phyloP scores from a whole-genome alignment of 2,329 filamentous ascomycete species.

The Fusarium verticillioides region DNA sequence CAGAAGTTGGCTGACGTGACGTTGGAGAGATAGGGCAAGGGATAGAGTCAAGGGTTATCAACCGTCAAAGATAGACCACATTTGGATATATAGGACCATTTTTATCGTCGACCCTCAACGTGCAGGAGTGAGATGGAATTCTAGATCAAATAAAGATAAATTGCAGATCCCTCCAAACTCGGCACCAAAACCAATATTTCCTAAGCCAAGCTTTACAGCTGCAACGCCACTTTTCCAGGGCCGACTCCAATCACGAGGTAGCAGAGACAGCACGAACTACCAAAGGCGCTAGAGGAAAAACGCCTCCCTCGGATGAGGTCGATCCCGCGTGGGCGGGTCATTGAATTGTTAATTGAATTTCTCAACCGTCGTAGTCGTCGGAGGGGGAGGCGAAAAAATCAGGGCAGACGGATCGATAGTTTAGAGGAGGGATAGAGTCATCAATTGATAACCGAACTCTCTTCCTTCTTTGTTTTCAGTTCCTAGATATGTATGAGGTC shows the following conservation, averaged over 20 bases:
- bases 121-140: constrained; percentile 19
- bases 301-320: constrained; percentile 21
- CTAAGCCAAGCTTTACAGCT: constrained; percentile 24
- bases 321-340: constrained; percentile 21
- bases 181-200: constrained; percentile 14
- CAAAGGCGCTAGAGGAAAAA: constrained; percentile 23
- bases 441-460: constrained; percentile 10
- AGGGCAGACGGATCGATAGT: constrained; percentile 22
- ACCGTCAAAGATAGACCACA: not conserved
- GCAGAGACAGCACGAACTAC: constrained; percentile 28
- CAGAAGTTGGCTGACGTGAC: constrained; percentile 4
- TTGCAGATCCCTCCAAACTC: not conserved
- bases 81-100: not conserved
- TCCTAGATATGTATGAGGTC: not conserved
- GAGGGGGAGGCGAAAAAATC: constrained; percentile 16
- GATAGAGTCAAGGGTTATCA: not conserved
- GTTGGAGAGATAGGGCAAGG: not conserved
- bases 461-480: not conserved
- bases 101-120: not conserved
- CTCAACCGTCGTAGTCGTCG: not conserved
- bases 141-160: constrained; percentile 1
- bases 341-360: constrained; percentile 31
- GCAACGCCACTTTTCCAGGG: constrained; percentile 34
- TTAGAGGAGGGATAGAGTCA: constrained; percentile 12
- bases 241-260: constrained; percentile 31